Conservation (phyloP, 2,329 filamentous ascomycete species). For the Calonectria hongkongensis region DNA sequence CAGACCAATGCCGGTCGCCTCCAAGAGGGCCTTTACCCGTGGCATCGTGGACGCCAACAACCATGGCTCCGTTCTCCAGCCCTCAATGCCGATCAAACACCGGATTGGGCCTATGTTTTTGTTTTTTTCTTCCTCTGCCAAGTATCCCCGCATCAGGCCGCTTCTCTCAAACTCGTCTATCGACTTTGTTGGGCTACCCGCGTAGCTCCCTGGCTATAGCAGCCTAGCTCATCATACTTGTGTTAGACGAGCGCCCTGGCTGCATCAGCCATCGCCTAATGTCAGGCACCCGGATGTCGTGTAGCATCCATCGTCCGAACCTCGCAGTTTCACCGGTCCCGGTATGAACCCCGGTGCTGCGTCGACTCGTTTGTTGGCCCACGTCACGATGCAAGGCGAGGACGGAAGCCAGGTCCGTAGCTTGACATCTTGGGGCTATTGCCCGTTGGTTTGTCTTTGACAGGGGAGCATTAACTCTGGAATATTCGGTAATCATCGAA, state of each 20-base stretch:
- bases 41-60: constrained; percentile 23
- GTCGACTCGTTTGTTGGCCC: constrained; percentile 15
- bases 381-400: constrained; percentile 31
- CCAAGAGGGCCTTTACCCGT: background rate
- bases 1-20: constrained; percentile 13
- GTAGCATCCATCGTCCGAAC: constrained; percentile 38
- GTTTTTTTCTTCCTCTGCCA: background rate
- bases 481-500: constrained; percentile 20
- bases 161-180: constrained; percentile 36
- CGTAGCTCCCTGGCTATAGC: background rate
- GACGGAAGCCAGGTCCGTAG: constrained; percentile 15
- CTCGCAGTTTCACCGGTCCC: constrained; percentile 28
- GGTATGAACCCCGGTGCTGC: background rate
- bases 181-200: constrained; percentile 19
- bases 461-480: background rate
- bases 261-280: constrained; percentile 35
- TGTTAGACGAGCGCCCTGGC: constrained; percentile 21
- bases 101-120: constrained; percentile 22
- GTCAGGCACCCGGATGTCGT: constrained; percentile 22
- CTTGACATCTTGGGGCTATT: constrained; percentile 1
- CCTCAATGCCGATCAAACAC: constrained; percentile 26
- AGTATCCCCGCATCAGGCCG: constrained; percentile 35
- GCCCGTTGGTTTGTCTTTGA: background rate
- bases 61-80: constrained; percentile 8
- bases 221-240: background rate